Evolutionary conservation across 177 flowering plant species (phyloP).

Genomic region (Vitis hybrid): DNA sequence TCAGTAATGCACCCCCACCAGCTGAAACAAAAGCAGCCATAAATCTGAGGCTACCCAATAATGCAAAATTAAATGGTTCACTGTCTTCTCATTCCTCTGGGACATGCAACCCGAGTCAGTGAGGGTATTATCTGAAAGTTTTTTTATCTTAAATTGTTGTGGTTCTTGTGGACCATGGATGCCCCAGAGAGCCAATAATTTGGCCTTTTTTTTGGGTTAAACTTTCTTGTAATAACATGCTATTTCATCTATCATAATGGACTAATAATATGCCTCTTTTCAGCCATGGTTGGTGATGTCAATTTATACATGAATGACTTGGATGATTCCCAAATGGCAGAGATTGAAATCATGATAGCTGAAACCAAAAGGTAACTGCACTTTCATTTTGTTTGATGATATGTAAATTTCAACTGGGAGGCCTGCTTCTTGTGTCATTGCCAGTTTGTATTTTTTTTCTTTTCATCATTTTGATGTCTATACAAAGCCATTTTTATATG

Average conservation of each 20-base stretch:
- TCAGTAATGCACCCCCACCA: too few relatives aligned
- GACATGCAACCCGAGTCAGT: neutral
- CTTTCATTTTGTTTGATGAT: neutral
- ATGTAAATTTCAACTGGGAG: neutral
- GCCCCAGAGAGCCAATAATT: neutral
- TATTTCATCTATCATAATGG: neutral
- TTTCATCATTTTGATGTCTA: too few relatives aligned
- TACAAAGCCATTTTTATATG: neutral
- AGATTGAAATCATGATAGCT: conserved; percentile 95
- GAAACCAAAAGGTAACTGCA: conserved; percentile 66
- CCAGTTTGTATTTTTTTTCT: too few relatives aligned
- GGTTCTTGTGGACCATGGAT: neutral
- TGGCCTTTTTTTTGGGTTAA: neutral
- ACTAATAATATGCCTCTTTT: conserved; percentile 12
- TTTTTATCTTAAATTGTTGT: neutral
- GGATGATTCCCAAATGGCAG: conserved; percentile 76
- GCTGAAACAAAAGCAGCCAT: too few relatives aligned
- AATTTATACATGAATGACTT: conserved; percentile 89
- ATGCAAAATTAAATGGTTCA: too few relatives aligned
- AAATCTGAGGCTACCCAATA: too few relatives aligned
- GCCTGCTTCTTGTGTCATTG: neutral
- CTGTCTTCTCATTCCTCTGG: too few relatives aligned
- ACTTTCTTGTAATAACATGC: neutral
- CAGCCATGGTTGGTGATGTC: conserved; percentile 99
- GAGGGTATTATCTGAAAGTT: neutral